Conservation (phyloP, 106 monocot genomes). For the Dioscorea dumetorum region DNA sequence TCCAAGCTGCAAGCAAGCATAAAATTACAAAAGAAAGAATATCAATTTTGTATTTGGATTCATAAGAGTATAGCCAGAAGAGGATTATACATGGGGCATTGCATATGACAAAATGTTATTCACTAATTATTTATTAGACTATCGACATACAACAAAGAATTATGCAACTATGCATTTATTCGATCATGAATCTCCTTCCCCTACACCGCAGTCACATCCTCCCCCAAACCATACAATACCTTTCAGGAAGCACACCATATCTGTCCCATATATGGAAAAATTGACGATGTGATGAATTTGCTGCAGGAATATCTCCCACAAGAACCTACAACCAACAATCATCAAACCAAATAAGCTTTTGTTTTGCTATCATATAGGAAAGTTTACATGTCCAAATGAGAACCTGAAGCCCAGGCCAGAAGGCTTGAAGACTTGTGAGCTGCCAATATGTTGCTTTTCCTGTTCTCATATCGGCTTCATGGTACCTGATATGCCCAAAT, state of each 20-base stretch:
- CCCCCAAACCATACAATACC: conserved; percentile 21
- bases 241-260: conserved; percentile 88
- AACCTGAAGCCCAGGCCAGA: conserved; percentile 98
- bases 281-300: conserved; percentile 88
- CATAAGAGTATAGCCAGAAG: too few relatives aligned
- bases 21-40: too few relatives aligned
- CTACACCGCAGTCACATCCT: too few relatives aligned
- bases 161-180: too few relatives aligned
- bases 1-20: too few relatives aligned
- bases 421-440: conserved; percentile 93
- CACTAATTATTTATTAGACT: too few relatives aligned
- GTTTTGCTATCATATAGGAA: background rate
- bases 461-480: conserved; percentile 91
- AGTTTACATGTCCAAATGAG: conserved; percentile 6
- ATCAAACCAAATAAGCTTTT: background rate
- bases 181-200: too few relatives aligned
- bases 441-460: conserved; percentile 96
- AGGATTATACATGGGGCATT: too few relatives aligned
- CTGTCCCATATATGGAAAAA: conserved; percentile 82
- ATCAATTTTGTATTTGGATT: too few relatives aligned
- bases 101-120: too few relatives aligned
- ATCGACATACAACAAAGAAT: too few relatives aligned
- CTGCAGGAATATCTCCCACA: conserved; percentile 76
- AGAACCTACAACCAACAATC: conserved; percentile 47
- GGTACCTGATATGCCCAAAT: conserved; percentile 46